Conservation (phyloP, 768 basidiomycete genomes). For the Mycena albidolilacea region DNA sequence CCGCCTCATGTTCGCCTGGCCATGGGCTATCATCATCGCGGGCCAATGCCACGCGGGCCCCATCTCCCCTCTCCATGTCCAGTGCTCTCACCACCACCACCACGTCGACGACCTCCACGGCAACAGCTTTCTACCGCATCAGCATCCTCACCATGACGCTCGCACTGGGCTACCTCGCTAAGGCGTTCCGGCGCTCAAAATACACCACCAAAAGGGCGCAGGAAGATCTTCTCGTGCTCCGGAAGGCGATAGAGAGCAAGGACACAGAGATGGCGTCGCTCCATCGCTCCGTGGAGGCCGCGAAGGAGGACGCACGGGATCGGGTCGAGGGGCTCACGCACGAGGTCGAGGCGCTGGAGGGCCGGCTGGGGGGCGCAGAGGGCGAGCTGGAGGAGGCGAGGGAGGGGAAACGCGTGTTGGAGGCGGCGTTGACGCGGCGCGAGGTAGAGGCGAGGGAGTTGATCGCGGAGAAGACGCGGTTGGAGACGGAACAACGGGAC, state of each 20-base stretch:
- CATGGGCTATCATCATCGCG: background rate
- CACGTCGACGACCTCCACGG: constrained; percentile 11
- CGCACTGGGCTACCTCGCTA: constrained; percentile 30
- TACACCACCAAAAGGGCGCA: constrained; percentile 22
- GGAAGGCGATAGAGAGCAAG: constrained; percentile 35
- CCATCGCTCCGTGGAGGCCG: constrained; percentile 31
- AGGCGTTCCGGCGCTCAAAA: constrained; percentile 27
- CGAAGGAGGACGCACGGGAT: constrained; percentile 29
- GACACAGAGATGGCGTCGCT: constrained; percentile 32
- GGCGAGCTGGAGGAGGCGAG: constrained; percentile 16
- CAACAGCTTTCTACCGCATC: constrained; percentile 25
- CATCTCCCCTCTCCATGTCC: constrained; percentile 21
- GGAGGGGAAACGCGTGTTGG: constrained; percentile 19
- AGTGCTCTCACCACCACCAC: constrained; percentile 1
- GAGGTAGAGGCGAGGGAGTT: background rate
- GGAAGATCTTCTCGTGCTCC: constrained; percentile 35
- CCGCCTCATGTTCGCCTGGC: constrained; percentile 34
- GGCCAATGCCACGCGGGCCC: constrained; percentile 13
- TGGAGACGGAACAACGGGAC: constrained; percentile 16
- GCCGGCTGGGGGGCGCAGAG: constrained; percentile 10
- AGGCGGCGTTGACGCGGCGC: constrained; percentile 20
- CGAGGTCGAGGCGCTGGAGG: constrained; percentile 18
- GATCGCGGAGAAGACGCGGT: constrained; percentile 27
- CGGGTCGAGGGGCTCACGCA: background rate
- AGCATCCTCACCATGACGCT: constrained; percentile 28